Evolutionary conservation across 1,284 basidiomycete species (phyloP).

Genomic region (Agaricales sp.): DNA sequence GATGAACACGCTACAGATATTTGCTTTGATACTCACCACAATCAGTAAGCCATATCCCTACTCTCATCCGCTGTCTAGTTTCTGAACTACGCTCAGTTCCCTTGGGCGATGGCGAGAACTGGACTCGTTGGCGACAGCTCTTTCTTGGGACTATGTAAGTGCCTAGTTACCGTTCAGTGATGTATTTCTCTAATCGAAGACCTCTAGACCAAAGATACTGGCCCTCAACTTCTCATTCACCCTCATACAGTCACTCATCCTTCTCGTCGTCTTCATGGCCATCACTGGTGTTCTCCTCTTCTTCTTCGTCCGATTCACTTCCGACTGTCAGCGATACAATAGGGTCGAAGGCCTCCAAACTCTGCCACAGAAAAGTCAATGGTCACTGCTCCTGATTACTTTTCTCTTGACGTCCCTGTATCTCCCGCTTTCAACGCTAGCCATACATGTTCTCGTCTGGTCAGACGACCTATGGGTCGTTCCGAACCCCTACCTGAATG

Average conservation of each 20-base stretch:
- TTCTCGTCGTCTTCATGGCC: constrained; percentile 44
- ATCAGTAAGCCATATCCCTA: constrained; percentile 33
- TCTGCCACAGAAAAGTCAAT: constrained; percentile 30
- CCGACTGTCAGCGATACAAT: constrained; percentile 35
- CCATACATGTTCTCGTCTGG: constrained; percentile 63
- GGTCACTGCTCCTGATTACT: constrained; percentile 46
- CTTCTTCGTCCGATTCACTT: constrained; percentile 41
- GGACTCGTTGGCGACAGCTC: constrained; percentile 41
- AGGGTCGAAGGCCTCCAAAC: constrained; percentile 46
- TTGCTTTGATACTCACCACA: constrained; percentile 56
- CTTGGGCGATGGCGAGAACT: constrained; percentile 24
- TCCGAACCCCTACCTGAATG: constrained; percentile 55
- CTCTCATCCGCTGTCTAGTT: no score
- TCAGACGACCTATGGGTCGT: constrained; percentile 67
- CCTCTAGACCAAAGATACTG: constrained; percentile 51
- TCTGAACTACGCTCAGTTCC: constrained; percentile 27
- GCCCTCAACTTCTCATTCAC: constrained; percentile 58
- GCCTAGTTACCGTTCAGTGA: constrained; percentile 4
- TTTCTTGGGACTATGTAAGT: constrained; percentile 59
- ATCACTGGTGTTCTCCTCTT: constrained; percentile 43
- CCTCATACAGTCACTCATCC: constrained; percentile 39
- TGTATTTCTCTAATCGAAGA: constrained; percentile 6
- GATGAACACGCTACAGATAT: constrained; percentile 63
- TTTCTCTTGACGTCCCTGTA: constrained; percentile 58
- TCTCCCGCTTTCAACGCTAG: constrained; percentile 61